Evolutionary conservation across 2,329 filamentous ascomycete genomes (phyloP), one percentile per base, ranked within the genome.

Genomic region (Phymatotrichopsis omnivora): DNA sequence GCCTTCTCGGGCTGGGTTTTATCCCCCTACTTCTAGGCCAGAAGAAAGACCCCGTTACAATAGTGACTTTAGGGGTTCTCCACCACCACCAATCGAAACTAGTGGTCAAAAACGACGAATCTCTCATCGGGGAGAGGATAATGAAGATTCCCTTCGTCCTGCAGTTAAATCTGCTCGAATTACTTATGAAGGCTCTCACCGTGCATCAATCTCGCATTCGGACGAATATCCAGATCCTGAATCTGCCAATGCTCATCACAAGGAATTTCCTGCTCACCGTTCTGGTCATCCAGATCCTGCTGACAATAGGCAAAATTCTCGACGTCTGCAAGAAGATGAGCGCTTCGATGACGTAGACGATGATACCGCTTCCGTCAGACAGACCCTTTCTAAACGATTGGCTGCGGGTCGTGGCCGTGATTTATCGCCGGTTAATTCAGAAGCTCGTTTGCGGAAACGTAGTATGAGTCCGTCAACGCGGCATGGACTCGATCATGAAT

Each of bases 81-180:
- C 49, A 14, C 48, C 50, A 32, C 29, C 30, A 16, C n/a, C n/a
- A n/a, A 45, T 41, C 22, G 52, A 54, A n/a, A 25, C 32, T 29
- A 42, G 43, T 24, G 23, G 42, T 10, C 38, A 54, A 12, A 56
- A 56, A 34, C 51, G 54, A 36, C 53, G 54, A 28, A 33, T 53
- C 27, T 41, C 54, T 34, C 44, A 45, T 32, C 47, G 52, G 19
- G 50, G 53, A 22, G 52, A 54, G 19, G 51, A 56, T 29, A 44
- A 51, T 44, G 41, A 45, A 30, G 51, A 52, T 34, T 34, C 30
- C 29, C 45, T 38, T 40, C 47, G 50, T 17, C 52, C 45, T 45
- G 29, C 28, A 47, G 47, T 42, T 24, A 56, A 56, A 40, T 51
- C 54, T 29, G 47, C 50, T 14, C 52, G 54, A 36, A 40, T 50